phyloP scores from a whole-genome alignment of 176 grass and related monocot genomes.

The Zea luxurians region DNA sequence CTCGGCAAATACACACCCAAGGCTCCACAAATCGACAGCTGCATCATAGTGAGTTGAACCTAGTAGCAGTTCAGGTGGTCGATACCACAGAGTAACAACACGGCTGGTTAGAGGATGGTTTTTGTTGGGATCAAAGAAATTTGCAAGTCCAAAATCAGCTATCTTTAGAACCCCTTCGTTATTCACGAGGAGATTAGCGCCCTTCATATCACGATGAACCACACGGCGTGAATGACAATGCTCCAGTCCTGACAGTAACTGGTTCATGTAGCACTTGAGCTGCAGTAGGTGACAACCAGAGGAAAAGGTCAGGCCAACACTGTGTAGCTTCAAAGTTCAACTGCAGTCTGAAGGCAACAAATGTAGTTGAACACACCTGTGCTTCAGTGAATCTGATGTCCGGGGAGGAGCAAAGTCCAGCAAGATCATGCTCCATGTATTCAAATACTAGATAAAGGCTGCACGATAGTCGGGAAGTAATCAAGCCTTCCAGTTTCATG shows the following conservation, averaged over 20 bases:
- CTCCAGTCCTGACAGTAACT: slow-evolving; percentile 80
- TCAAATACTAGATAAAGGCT: slow-evolving; percentile 98
- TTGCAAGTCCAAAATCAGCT: slow-evolving; percentile 96
- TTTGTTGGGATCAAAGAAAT: slow-evolving; percentile 58
- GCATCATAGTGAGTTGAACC: slow-evolving; percentile 93
- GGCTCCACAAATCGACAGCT: slow-evolving; percentile 95
- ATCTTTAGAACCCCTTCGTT: slow-evolving; percentile 95
- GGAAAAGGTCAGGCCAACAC: slow-evolving; percentile 7
- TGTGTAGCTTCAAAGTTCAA: neutral
- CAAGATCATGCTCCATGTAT: slow-evolving; percentile 99
- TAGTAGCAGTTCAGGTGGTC: slow-evolving; percentile 87
- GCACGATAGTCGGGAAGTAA: slow-evolving; percentile 80
- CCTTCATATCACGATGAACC: slow-evolving; percentile 95
- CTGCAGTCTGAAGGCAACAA: neutral
- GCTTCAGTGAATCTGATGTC: slow-evolving; percentile 82
- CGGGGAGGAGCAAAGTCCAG: slow-evolving; percentile 83
- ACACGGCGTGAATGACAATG: slow-evolving; percentile 75
- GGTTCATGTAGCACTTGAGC: slow-evolving; percentile 96
- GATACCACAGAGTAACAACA: slow-evolving; percentile 97
- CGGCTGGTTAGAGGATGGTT: slow-evolving; percentile 82
- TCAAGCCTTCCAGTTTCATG: slow-evolving; percentile 94
- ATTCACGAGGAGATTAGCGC: slow-evolving; percentile 92
- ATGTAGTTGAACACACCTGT: slow-evolving; percentile 58
- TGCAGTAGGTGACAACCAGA: slow-evolving; percentile 41
- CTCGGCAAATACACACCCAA: slow-evolving; percentile 93